Percentiles rank a stretch among this genome's conserved stretches.
Conservation (phyloP, 192 early-diverging fungal genomes). For the Pilaira anomala region DNA sequence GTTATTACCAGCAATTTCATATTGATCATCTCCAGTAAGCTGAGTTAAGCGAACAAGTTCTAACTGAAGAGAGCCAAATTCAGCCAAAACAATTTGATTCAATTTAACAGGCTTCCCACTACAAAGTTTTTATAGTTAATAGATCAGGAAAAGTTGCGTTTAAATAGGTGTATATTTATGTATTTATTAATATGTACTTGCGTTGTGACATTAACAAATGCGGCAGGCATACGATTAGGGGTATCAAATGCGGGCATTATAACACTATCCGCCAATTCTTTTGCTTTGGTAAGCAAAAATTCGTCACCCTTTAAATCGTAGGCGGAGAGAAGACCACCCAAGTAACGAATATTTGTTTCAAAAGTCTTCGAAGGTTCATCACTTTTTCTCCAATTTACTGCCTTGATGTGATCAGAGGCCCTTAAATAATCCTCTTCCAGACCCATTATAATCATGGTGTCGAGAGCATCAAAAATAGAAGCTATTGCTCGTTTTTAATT, state of each 20-base stretch:
- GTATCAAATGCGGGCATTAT: slow-evolving; percentile 72
- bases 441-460: slow-evolving; percentile 84
- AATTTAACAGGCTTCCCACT: slow-evolving; percentile 15
- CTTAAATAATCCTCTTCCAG: slow-evolving; percentile 36
- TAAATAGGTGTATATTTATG: too few relatives aligned
- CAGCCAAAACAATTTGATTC: slow-evolving; percentile 42
- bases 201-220: slow-evolving; percentile 50
- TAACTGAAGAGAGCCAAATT: slow-evolving; percentile 74
- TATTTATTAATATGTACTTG: slow-evolving; percentile 19
- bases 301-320: slow-evolving; percentile 74
- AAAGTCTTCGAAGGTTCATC: slow-evolving; percentile 59
- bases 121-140: slow-evolving; percentile 1
- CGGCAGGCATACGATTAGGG: slow-evolving; percentile 56
- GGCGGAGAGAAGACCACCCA: slow-evolving; percentile 80
- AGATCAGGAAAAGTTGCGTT: background rate
- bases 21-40: slow-evolving; percentile 64
- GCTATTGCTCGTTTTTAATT: slow-evolving; percentile 23
- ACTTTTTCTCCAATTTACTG: slow-evolving; percentile 49
- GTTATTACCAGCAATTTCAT: slow-evolving; percentile 49
- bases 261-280: slow-evolving; percentile 55
- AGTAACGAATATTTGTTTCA: slow-evolving; percentile 75
- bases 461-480: slow-evolving; percentile 81
- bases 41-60: slow-evolving; percentile 78
- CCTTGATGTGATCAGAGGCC: slow-evolving; percentile 5
- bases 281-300: slow-evolving; percentile 65